Base-by-base conservation (phyloP, 192 early-diverging fungal species). In the Obelidium mucronatum region DNA sequence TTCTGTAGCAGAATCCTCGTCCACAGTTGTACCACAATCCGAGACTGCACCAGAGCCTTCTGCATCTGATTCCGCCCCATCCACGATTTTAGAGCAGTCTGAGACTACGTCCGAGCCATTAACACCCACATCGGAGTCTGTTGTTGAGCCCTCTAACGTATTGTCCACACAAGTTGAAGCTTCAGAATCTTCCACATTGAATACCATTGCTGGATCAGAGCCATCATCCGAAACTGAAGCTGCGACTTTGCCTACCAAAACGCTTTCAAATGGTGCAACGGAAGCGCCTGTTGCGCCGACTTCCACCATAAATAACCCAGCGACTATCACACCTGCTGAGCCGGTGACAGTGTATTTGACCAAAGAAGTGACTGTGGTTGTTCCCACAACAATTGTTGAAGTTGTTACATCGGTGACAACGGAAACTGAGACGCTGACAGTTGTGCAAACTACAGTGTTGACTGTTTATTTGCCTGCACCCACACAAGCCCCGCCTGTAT, bases 381-480 rank as follows among this genome's bases (percentile, higher is more conserved):
- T 19, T 31, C 17, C 19, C 19, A n/a, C 35, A 64, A 64, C 37
- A 28, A 67, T 44, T 2, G 66, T 67, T 26, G 15, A 19, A 6
- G 66, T 67, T 39, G 51, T 44, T 52, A 44, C 51, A 30, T 35
- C 61, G 8, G 24, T 35, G 34, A 33, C 61, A 51, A 51, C 48
- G 48, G 48, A 51, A 13, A 51, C 22, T 51, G 48, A 13, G 22
- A 51, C 48, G 11, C 11, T 51, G 48, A 51, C 48, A 13, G 48
- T 51, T 22, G 48, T 8, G 48, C 8, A 51, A n/a, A n/a, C n/a
- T n/a, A n/a, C n/a, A n/a, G n/a, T n/a, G n/a, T n/a, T n/a, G n/a
- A n/a, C n/a, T n/a, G 44, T 48, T 48, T 48, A 48, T 19, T 48
- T 48, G 44, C 44, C 44, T 15, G 44, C 44, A 48, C n/a, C n/a